Evolutionary conservation across 768 basidiomycete genomes (phyloP).

Genomic region (Rhodotorula taiwanensis): DNA sequence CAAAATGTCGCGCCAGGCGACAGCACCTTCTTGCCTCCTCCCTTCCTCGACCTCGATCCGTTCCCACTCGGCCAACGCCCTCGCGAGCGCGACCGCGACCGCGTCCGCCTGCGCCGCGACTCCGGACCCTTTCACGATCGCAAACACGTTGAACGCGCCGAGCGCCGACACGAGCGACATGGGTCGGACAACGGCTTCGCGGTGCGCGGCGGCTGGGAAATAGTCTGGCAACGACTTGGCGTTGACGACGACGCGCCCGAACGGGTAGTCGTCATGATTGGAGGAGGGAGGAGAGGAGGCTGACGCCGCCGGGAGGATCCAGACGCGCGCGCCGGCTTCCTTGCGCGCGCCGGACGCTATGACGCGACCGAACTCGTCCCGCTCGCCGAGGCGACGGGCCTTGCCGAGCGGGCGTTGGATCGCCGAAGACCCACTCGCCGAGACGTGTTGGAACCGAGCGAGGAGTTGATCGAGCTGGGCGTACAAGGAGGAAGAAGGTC

Average conservation of each 20-base stretch:
- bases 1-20: slow-evolving; percentile 59
- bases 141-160: slow-evolving; percentile 70
- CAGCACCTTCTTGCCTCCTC: slow-evolving; percentile 57
- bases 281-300: background rate
- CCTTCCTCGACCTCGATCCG: slow-evolving; percentile 30
- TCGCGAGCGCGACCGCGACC: slow-evolving; percentile 50
- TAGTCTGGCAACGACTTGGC: slow-evolving; percentile 69
- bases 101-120: slow-evolving; percentile 87
- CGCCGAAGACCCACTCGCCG: slow-evolving; percentile 19
- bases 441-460: slow-evolving; percentile 21
- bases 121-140: slow-evolving; percentile 76
- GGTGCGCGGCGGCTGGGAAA: slow-evolving; percentile 67
- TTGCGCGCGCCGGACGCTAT: slow-evolving; percentile 82
- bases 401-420: slow-evolving; percentile 43
- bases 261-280: background rate
- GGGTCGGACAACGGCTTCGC: slow-evolving; percentile 74
- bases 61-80: slow-evolving; percentile 43
- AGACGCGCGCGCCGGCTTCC: slow-evolving; percentile 81
- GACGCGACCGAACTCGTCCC: slow-evolving; percentile 75
- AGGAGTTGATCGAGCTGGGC: slow-evolving; percentile 25
- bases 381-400: slow-evolving; percentile 55
- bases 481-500: background rate
- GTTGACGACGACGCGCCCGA: slow-evolving; percentile 64
- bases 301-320: slow-evolving; percentile 59
- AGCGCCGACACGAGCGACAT: slow-evolving; percentile 74